Base-by-base conservation (phyloP, 2,329 filamentous ascomycete species). In the Colletotrichum sp. region DNA sequence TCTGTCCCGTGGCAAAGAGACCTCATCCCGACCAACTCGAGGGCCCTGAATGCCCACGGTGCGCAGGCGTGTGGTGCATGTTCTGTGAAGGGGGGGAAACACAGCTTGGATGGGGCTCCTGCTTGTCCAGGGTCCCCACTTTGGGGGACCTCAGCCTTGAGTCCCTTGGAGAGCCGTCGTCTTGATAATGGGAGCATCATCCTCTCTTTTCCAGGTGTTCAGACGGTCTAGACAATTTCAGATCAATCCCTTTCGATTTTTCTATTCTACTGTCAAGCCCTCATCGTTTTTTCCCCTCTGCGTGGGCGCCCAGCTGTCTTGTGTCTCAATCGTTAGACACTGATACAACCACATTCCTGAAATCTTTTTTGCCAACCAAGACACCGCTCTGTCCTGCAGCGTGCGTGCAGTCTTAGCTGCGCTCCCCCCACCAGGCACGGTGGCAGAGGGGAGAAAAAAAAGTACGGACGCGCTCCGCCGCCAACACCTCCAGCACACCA, bases 21-120 rank as follows among this genome's bases (percentile, higher is more conserved):
- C 71, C 55, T 47, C n/a, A 66, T 73, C 71, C 71, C 34, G 68
- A 66, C 71, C 67, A 62, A 55, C 65, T 71, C 54, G 55, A 55
- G 27, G 65, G 27, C 34, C 64, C 63, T 31, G 38, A 62, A 21
- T 24, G 57, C 69, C 51, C 64, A 63, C 69, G 31, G 38, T 59
- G 55, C 69, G 27, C 12, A 36, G 34, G 59, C 18, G 9, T 27
- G 33, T 27, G 36, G 38, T 27, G 21, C 12, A 27, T 55, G 21
- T 27, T 65, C n/a, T 55, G 11, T 31, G 38, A 31, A 47, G 15
- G 34, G 51, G 21, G 13, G 27, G 69, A n/a, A 43, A 43, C 38
- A 43, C 38, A n/a, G 18, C 18, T 9, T 43, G 34, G 57, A 65
- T 59, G 70, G 66, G 70, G 34, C 43, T 62, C 57, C 38, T 29